Evolutionary conservation across 345 rosid species (phyloP).

Genomic region (Durio zibethinus): DNA sequence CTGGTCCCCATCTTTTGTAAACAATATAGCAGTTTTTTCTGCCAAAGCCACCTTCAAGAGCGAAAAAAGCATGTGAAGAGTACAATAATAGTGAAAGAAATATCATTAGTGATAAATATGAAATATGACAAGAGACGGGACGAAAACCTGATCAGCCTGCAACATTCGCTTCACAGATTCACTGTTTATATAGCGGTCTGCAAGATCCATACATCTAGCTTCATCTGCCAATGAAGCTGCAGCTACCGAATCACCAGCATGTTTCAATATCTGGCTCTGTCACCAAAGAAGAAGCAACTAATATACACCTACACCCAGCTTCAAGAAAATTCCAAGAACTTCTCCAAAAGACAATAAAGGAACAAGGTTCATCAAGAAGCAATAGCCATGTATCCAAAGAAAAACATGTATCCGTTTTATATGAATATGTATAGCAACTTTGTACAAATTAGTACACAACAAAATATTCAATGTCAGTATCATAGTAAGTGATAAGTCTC

Average conservation of each 20-base stretch:
- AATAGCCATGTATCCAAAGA: not conserved
- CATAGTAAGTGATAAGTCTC: not conserved
- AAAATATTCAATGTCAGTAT: not conserved
- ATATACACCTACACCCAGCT: not conserved
- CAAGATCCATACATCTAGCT: slow-evolving; percentile 99
- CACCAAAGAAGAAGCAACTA: slow-evolving; percentile 19
- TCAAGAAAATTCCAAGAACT: slow-evolving; percentile 3
- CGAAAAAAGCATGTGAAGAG: not conserved
- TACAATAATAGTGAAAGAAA: not conserved
- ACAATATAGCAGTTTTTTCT: slow-evolving; percentile 87
- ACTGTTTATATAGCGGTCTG: slow-evolving; percentile 93
- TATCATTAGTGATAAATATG: not conserved
- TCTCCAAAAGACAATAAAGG: not conserved
- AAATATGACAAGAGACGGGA: not conserved
- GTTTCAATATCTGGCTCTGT: slow-evolving; percentile 98
- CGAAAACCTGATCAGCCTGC: slow-evolving; percentile 92
- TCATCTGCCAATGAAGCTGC: slow-evolving; percentile 98
- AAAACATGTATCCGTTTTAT: not conserved
- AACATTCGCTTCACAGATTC: slow-evolving; percentile 98
- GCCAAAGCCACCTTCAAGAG: slow-evolving; percentile 73
- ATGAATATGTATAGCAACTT: not conserved
- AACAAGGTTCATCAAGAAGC: not conserved
- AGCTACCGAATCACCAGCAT: slow-evolving; percentile 88
- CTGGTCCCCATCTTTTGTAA: slow-evolving; percentile 98
- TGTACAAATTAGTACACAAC: not conserved